Percentiles rank a stretch among this genome's conserved stretches.
These are phyloP conservation scores for Fraxinus americana DNA, from an alignment of 257 asterid genomes.

Conservation along the genomic window DNA sequence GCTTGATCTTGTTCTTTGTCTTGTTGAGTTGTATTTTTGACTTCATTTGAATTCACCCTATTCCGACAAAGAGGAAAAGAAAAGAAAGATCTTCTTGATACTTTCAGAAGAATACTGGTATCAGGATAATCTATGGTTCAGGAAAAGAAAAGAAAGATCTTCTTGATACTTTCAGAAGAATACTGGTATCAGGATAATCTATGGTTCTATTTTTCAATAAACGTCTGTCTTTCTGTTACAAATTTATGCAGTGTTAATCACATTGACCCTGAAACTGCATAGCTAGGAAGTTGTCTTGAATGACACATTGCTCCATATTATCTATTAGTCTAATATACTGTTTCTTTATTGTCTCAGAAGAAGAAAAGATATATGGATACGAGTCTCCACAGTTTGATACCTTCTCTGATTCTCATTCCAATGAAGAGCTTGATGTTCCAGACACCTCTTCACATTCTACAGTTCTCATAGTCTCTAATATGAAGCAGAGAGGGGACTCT, in stretches of 20 bases:
- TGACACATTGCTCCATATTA: neutral
- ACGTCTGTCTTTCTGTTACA: neutral
- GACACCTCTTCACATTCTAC: conserved; percentile 25
- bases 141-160: neutral
- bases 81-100: neutral
- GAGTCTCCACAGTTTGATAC: conserved; percentile 53
- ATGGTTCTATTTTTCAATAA: conserved; percentile 6
- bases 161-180: neutral
- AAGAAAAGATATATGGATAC: conserved; percentile 42
- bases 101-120: neutral
- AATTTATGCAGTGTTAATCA: neutral
- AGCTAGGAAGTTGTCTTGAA: neutral
- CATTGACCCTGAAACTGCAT: neutral
- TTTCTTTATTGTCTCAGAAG: conserved; percentile 44
- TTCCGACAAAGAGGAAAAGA: neutral
- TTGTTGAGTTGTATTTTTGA: neutral
- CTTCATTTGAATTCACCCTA: neutral
- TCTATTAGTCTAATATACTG: conserved; percentile 20
- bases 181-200: neutral
- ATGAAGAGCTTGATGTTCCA: conserved; percentile 23
- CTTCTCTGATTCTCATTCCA: conserved; percentile 27
- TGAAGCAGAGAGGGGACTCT: conserved; percentile 16
- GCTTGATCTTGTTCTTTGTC: neutral
- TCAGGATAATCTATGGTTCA: neutral
- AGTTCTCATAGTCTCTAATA: conserved; percentile 2